Evolutionary conservation across 805 yeast species (phyloP).

Genomic region (Sungouiella thailandica): DNA sequence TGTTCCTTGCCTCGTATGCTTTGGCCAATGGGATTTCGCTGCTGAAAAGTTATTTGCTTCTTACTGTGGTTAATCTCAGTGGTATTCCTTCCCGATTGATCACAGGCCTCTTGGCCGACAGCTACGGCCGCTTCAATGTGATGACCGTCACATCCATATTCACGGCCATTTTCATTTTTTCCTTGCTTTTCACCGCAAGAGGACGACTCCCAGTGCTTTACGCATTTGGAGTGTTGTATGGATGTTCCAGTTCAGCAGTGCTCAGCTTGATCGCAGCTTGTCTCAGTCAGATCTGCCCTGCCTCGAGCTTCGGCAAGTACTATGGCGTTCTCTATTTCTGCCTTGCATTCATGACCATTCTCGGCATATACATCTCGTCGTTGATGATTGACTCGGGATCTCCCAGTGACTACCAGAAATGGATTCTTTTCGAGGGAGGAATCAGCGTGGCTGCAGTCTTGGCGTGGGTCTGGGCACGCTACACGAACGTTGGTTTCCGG

Average conservation of each 20-base stretch:
- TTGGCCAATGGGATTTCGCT: constrained; percentile 42
- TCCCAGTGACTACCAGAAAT: constrained; percentile 7
- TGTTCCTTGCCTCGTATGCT: constrained; percentile 52
- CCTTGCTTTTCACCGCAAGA: constrained; percentile 24
- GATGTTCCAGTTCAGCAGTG: constrained; percentile 4
- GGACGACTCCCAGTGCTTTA: constrained; percentile 9
- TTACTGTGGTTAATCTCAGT: constrained; percentile 43
- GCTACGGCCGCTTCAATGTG: constrained; percentile 49
- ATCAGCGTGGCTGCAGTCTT: constrained; percentile 5
- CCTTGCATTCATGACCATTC: constrained; percentile 9
- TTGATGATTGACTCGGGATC: constrained; percentile 10
- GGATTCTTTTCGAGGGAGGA: constrained; percentile 10
- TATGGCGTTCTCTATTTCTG: constrained; percentile 7
- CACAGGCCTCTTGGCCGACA: constrained; percentile 28
- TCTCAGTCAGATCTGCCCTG: constrained; percentile 7
- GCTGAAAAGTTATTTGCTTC: constrained; percentile 39
- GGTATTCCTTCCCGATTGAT: constrained; percentile 36
- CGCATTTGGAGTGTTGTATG: constrained; percentile 4
- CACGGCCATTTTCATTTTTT: constrained; percentile 30
- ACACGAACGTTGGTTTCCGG: constrained; percentile 9
- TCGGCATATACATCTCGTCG: constrained; percentile 10
- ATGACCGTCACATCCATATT: constrained; percentile 29
- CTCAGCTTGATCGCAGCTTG: constrained; percentile 7
- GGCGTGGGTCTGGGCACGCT: constrained; percentile 12
- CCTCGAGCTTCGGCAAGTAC: constrained; percentile 4